Base-by-base conservation (phyloP, 2,329 filamentous ascomycete species). In the Fusarium piperis region DNA sequence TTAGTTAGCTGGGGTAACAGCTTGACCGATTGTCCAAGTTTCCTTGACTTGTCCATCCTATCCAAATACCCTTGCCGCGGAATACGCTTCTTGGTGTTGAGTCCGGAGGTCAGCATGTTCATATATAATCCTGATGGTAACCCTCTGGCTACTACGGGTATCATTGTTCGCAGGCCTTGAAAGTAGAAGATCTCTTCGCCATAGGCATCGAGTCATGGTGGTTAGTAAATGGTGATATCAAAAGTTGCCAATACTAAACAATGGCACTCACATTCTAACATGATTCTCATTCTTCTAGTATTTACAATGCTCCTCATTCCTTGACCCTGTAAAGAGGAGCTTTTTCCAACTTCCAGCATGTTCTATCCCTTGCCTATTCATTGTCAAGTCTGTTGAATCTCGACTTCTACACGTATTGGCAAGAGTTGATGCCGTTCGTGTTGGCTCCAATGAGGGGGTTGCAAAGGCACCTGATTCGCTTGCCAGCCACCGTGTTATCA, bases 391-490 rank as follows among this genome's bases (percentile, higher is more conserved):
- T 5, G 30, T 18, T 4, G 10, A 1, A n/a, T 16, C 9, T 0
- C 3, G 33, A 3, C 4, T 12, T 52, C 51, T 62, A 66, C n/a
- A 64, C 39, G n/a, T 30, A 67, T 28, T 67, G 48, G 33, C 60
- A 67, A 44, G 65, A 60, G 56, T 67, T 67, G 23, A 48, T 60
- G 28, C 65, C 61, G 11, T 35, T 35, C 5, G 56, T 46, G 33
- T 48, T 64, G 26, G 48, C 61, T 11, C 65, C 65, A 35, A 67
- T 60, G 2, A 64, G 38, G 1, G 65, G 65, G 33, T 67, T 67
- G 46, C 65, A 67, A 1, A 67, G 51, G 10, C 65, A 67, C 38
- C 65, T 55, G 6, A 67, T 67, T 2, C 56, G 65, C 65, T 67
- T 64, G 32, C 56, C 65, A n/a, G 11, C 15, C 18, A 67, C 65